Evolutionary conservation across 371 early-diverging fungal species (phyloP).

Genomic region (Parasitella parasitica): DNA sequence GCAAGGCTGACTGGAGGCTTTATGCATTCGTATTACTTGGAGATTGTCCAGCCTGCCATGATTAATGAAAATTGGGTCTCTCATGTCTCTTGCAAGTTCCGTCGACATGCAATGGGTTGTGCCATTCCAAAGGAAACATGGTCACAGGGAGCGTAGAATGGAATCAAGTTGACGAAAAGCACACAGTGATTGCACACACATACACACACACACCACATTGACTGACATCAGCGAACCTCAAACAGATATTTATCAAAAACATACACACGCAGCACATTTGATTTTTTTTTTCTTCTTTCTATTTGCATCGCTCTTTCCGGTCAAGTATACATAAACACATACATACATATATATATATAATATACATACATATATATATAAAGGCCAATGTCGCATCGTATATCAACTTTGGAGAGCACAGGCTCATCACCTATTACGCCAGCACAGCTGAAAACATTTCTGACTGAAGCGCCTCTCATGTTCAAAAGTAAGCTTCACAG

Average conservation of each 20-base stretch:
- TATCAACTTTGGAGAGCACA: background rate
- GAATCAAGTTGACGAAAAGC: background rate
- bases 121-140: background rate
- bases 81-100: too few species aligned
- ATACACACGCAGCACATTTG: background rate
- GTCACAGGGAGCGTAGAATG: background rate
- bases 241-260: background rate
- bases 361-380: too few species aligned
- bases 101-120: too few species aligned
- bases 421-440: constrained; percentile 10
- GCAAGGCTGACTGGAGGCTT: too few species aligned
- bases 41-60: too few species aligned
- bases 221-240: too few species aligned
- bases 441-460: constrained; percentile 33
- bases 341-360: too few species aligned
- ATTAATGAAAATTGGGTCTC: too few species aligned
- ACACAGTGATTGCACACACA: too few species aligned
- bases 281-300: background rate
- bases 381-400: constrained; percentile 4
- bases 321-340: background rate
- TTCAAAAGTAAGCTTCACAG: constrained; percentile 21
- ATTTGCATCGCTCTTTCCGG: background rate
- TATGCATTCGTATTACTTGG: too few species aligned
- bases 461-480: constrained; percentile 37
- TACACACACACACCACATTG: background rate